Evolutionary conservation across 2,329 filamentous ascomycete species (phyloP), one percentile per base, ranked within the genome.

Genomic region (Hymenoscyphus infarciens): DNA sequence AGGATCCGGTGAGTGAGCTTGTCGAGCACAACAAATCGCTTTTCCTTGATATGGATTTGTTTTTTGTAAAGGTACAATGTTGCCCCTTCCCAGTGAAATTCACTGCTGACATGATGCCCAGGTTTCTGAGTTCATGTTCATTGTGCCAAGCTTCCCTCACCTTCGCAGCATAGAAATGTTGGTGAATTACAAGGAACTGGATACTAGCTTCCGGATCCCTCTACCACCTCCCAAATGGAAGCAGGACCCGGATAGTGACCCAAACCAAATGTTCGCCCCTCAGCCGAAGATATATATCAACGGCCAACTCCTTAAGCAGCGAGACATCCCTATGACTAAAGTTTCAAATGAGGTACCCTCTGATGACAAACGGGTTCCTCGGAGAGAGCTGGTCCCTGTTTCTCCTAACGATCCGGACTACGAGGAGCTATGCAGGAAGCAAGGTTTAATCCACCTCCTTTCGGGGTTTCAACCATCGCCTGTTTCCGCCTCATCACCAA

Each of bases 91-190:
- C 3, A 22, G n/a, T 8, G 7, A 22, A 22, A 25, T n/a, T 61
- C 19, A 67, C 73, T 8, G 42, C 56, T 31, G n/a, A 73, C 63
- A 65, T 68, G 22, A 70, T 39, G 11, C 52, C 1, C 66, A 87
- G 84, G 77, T 84, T 60, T 86, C 84, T 33, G 86, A 89, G 67
- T 79, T 88, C 63, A 80, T 89, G 76, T 82, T 78, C 66, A 80
- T 83, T 52, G 75, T 87, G 11, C 80, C 85, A 5, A 83, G 76
- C 60, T 79, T 85, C 61, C 80, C 84, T 33, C 86, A 89, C 69
- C 78, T 89, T 22, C 81, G 79, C 59, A 77, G 81, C 63, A 68
- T 87, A 59, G 79, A 79, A 67, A 77, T 89, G 58, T 77, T 80
- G 8, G 80, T 88, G 57, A 80, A 81, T 57, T 88, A 88, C 68